Evolutionary conservation across 1,284 basidiomycete species (phyloP).

Genomic region (Neonothopanus nambi): DNA sequence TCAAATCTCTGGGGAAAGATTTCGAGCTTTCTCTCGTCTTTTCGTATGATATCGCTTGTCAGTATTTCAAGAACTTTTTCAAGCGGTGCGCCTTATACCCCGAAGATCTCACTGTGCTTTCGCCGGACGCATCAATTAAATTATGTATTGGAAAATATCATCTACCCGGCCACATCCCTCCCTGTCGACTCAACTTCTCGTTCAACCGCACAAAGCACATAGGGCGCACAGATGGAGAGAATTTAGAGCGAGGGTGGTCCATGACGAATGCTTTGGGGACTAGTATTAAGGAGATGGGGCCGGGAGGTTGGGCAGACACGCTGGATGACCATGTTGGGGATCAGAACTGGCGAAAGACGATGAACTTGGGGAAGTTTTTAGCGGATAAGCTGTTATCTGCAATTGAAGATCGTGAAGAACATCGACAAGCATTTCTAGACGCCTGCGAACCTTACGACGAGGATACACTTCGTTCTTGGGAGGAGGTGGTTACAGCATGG

Average conservation of each 20-base stretch:
- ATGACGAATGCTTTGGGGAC: slow-evolving; percentile 10
- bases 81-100: slow-evolving; percentile 5
- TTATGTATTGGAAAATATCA: slow-evolving; percentile 19
- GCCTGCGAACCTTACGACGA: neutral
- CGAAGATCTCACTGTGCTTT: neutral
- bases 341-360: slow-evolving; percentile 15
- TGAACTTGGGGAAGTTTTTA: neutral
- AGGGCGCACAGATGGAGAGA: slow-evolving; percentile 18
- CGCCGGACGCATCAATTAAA: neutral
- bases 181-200: slow-evolving; percentile 13
- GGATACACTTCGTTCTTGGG: neutral
- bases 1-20: too few relatives aligned
- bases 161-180: slow-evolving; percentile 12
- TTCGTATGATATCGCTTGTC: slow-evolving; percentile 19
- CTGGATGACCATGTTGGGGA: slow-evolving; percentile 17
- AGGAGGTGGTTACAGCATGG: neutral
- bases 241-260: slow-evolving; percentile 13
- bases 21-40: too few relatives aligned
- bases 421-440: neutral
- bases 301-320: slow-evolving; percentile 11
- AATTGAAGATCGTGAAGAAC: neutral
- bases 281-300: slow-evolving; percentile 14
- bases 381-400: neutral
- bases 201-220: slow-evolving; percentile 13
- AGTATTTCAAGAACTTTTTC: slow-evolving; percentile 13